These are phyloP conservation scores for Arthroderma sp. DNA, from an alignment of 2,329 filamentous ascomycete genomes.

Conservation along the genomic window DNA sequence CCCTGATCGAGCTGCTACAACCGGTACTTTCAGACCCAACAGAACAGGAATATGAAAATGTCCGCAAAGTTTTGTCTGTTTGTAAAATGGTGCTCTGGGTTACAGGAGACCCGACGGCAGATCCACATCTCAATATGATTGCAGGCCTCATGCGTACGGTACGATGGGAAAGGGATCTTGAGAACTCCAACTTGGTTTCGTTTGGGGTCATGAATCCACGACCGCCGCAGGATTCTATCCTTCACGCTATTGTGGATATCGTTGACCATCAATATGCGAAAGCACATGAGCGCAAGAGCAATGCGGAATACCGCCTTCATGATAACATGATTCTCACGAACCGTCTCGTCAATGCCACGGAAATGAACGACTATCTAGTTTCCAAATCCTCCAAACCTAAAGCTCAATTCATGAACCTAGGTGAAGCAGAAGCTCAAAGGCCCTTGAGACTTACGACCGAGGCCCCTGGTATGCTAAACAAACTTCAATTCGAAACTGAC, in stretches of 20 bases:
- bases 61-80: constrained; percentile 20
- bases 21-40: constrained; percentile 16
- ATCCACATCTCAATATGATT: constrained; percentile 23
- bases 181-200: constrained; percentile 19
- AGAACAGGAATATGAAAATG: constrained; percentile 17
- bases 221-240: constrained; percentile 4
- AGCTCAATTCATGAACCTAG: constrained; percentile 13
- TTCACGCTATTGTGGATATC: constrained; percentile 12
- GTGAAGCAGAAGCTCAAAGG: constrained; percentile 6
- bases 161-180: constrained; percentile 26
- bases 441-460: constrained; percentile 16
- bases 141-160: constrained; percentile 26
- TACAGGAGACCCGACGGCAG: constrained; percentile 20
- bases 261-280: constrained; percentile 16
- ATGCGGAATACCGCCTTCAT: constrained; percentile 18
- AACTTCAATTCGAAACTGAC: constrained; percentile 17
- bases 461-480: constrained; percentile 15
- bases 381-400: constrained; percentile 11
- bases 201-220: constrained; percentile 16
- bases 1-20: constrained; percentile 15
- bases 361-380: constrained; percentile 16
- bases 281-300: constrained; percentile 10
- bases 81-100: constrained; percentile 26
- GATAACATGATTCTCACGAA: constrained; percentile 17
- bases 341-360: constrained; percentile 16